Percentiles rank a stretch among this genome's conserved stretches.
phyloP scores from a whole-genome alignment of 805 yeast genomes.

The Brettanomyces nanus region DNA sequence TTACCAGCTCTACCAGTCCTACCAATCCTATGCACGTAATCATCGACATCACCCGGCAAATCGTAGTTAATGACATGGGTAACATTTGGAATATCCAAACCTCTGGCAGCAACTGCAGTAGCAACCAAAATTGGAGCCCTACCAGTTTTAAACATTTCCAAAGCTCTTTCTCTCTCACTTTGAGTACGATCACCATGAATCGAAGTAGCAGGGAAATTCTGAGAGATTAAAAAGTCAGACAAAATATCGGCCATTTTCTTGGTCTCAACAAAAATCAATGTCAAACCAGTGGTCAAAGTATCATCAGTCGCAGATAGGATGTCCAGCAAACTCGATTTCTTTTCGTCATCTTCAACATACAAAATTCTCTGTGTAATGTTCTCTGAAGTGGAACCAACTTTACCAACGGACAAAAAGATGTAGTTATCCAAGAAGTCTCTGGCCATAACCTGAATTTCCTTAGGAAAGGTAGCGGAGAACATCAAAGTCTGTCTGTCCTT shows the following conservation, averaged over 20 bases:
- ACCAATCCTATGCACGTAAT: conserved; percentile 98
- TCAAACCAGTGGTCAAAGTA: conserved; percentile 51
- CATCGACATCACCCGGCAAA: conserved; percentile 94
- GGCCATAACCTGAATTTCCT: conserved; percentile 94
- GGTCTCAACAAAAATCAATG: conserved; percentile 94
- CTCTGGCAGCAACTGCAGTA: conserved; percentile 99
- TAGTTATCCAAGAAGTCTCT: conserved; percentile 94
- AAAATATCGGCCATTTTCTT: conserved; percentile 97
- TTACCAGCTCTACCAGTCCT: conserved; percentile 99
- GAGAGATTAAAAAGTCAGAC: conserved; percentile 83
- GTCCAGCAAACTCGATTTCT: conserved; percentile 84
- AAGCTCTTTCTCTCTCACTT: conserved; percentile 94
- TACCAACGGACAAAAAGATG: conserved; percentile 93
- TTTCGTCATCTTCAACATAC: conserved; percentile 89
- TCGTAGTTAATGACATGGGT: conserved; percentile 97
- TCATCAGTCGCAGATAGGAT: conserved; percentile 71
- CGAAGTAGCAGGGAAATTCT: conserved; percentile 93
- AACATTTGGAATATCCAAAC: conserved; percentile 98
- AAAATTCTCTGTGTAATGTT: conserved; percentile 92
- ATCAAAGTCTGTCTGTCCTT: conserved; percentile 90
- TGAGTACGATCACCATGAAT: conserved; percentile 99
- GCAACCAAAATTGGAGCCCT: conserved; percentile 92
- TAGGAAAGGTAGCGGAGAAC: conserved; percentile 99
- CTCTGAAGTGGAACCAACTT: conserved; percentile 98
- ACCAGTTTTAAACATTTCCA: conserved; percentile 89